Base-by-base conservation (phyloP, 129 eudicot species). In the Centrapalus pauciflorus region DNA sequence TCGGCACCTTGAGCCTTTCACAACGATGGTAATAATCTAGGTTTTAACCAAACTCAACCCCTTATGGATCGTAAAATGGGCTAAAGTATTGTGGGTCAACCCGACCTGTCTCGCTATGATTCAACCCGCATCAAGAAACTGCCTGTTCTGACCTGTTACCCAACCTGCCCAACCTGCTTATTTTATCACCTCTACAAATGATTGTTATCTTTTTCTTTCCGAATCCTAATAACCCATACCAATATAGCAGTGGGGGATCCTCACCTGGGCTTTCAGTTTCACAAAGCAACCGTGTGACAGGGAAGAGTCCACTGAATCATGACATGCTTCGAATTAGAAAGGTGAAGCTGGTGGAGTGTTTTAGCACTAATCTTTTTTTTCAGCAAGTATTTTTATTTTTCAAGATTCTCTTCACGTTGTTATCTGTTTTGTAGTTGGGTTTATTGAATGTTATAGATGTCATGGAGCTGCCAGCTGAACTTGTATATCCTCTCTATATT, bases 201-300 rank as follows among this genome's bases (percentile, higher is more conserved):
- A 37, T 29, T 16, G 23, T 29, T 10, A 37, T 54, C 3, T 4
- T 56, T 33, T 70, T 32, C 54, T 23, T 61, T 21, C 23, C 54
- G 21, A 63, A 72, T 64, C 54, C 19, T 54, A 54, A 76, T 30
- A 37, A 50, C 24, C 57, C 23, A 51, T n/a, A 57, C 32, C 46
- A 51, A 55, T 14, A 45, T 78, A 83, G 73, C 76, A 85, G 92
- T 54, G 95, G 94, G 51, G 88, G 80, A 34, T 72, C 80, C 54
- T 81, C 89, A 69, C 84, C 96, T 19, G 98, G 98, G 70, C 96
- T 92, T 58, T 92, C 98, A 61, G 70, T 84, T 34, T 43, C 87
- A 64, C 98, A 85, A 76, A 75, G 85, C 71, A 78, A 79, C 62
- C 98, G 98, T 77, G 89, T 92, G 57, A 70, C 75, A 51, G 98